Evolutionary conservation across 179 eudicot genomes (phyloP).

Genomic region (Patellifolia procumbens): DNA sequence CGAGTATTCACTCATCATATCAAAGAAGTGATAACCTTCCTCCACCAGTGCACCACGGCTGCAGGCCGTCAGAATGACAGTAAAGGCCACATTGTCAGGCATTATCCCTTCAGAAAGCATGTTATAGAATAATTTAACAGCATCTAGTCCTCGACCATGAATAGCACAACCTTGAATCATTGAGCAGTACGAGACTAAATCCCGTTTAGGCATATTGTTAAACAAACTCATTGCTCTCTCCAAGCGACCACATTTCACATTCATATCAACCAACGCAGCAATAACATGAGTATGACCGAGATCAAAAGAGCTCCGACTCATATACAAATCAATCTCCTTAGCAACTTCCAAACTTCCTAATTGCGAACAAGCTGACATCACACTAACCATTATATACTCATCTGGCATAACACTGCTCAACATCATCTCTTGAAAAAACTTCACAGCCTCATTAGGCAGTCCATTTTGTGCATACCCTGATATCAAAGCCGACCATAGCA

Average conservation of each 20-base stretch:
- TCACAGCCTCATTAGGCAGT: slow-evolving; percentile 44
- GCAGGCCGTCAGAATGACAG: slow-evolving; percentile 58
- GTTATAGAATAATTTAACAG: slow-evolving; percentile 45
- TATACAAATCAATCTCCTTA: slow-evolving; percentile 53
- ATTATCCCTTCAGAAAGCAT: slow-evolving; percentile 54
- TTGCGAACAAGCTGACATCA: slow-evolving; percentile 75
- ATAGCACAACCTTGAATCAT: slow-evolving; percentile 60
- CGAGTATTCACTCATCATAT: slow-evolving; percentile 42
- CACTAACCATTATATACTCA: slow-evolving; percentile 50
- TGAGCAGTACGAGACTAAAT: slow-evolving; percentile 57
- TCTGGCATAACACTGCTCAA: slow-evolving; percentile 43
- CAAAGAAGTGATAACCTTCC: slow-evolving; percentile 49
- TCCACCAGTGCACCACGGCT: slow-evolving; percentile 50
- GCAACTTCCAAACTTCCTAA: slow-evolving; percentile 49
- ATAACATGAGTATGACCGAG: slow-evolving; percentile 40
- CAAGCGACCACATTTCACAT: slow-evolving; percentile 66
- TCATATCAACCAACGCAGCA: slow-evolving; percentile 66
- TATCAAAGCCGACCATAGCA: slow-evolving; percentile 60
- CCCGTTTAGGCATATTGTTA: slow-evolving; percentile 45
- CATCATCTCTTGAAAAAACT: slow-evolving; percentile 42
- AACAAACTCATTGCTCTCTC: slow-evolving; percentile 53
- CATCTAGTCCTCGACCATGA: slow-evolving; percentile 52
- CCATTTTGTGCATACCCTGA: slow-evolving; percentile 62
- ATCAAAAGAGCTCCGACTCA: slow-evolving; percentile 38
- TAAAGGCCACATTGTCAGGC: slow-evolving; percentile 66